Evolutionary conservation across 768 basidiomycete species (phyloP), one percentile per base, ranked within the genome.

Genomic region (Trichaptum fuscoviolaceum): DNA sequence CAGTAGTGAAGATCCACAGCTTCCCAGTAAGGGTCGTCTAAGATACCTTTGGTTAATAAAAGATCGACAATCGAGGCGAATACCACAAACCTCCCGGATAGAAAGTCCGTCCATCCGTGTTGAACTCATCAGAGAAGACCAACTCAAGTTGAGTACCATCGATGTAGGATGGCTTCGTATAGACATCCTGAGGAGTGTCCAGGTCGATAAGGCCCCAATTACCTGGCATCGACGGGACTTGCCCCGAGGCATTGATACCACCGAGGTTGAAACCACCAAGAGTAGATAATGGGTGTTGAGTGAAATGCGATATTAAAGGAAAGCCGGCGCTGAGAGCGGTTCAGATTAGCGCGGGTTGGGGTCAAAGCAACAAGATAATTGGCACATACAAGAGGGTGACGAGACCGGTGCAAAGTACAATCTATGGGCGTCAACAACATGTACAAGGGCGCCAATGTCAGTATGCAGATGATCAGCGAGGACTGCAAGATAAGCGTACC

Each of bases 21-120:
- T 75, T 93, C 92, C 92, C 92, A 93, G 74, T 89, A 95, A 7
- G 93, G 90, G 75, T 96, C 94, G 74, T 95, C 92, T 24, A 84
- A 83, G n/a, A 74, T 3, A 25, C 25, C 4, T 27, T 63, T 5
- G 20, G 42, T 52, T 20, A 52, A 12, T 52, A 12, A 52, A 52
- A 52, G 42, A 10, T 35, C 18, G 35, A 58, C 25, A 58, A 35
- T 63, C 30, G 30, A 2, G 8, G 8, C 30, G 58, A 10, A 65
- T 3, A 30, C 20, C 5, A 30, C 15, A 18, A 17, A 17, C 68
- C 67, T 57, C 92, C 93, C 62, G 88, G 88, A 75, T 90, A 93
- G 75, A 95, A 95, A 0, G 89, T 85, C 42, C 95, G 85, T 18
- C 90, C 89, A 5, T 90, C 87, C 8, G 78, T 79, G 67, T 96